Percentiles rank a stretch among this genome's conserved stretches.
These are phyloP conservation scores for Eucalyptus tenuipes DNA, from an alignment of 345 rosid species.

Conservation along the genomic window DNA sequence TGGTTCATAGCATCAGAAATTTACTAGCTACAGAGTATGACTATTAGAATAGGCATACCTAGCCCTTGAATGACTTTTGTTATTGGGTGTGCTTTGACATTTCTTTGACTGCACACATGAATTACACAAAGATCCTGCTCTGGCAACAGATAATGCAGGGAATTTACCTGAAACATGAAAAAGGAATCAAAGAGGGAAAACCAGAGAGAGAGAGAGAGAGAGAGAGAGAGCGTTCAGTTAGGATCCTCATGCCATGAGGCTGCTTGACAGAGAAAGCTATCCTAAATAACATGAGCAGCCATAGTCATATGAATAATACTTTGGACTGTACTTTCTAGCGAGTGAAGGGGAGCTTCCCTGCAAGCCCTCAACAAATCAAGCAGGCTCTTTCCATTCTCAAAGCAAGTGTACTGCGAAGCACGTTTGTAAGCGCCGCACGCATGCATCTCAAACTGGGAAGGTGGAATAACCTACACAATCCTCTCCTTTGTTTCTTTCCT, in stretches of 20 bases:
- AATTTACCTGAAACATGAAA: constrained; percentile 34
- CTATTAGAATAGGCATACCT: constrained; percentile 19
- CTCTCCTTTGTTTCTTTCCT: too few relatives aligned
- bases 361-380: constrained; percentile 83
- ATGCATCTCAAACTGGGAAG: constrained; percentile 97
- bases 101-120: constrained; percentile 47
- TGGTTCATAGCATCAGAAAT: background rate
- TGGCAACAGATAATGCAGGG: constrained; percentile 53
- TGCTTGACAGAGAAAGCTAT: background rate
- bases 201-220: background rate
- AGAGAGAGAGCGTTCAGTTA: background rate
- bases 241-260: background rate
- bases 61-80: constrained; percentile 10
- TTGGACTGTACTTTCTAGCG: constrained; percentile 60
- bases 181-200: background rate
- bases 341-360: constrained; percentile 60
- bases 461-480: constrained; percentile 67
- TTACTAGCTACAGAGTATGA: background rate
- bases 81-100: constrained; percentile 15
- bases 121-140: constrained; percentile 66
- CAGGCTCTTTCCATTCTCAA: constrained; percentile 98
- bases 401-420: constrained; percentile 90
- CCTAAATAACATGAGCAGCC: background rate
- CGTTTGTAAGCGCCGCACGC: constrained; percentile 88
- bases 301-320: constrained; percentile 21